Conservation (phyloP, 2,329 filamentous ascomycete species). For the Elsinoe arachidis region DNA sequence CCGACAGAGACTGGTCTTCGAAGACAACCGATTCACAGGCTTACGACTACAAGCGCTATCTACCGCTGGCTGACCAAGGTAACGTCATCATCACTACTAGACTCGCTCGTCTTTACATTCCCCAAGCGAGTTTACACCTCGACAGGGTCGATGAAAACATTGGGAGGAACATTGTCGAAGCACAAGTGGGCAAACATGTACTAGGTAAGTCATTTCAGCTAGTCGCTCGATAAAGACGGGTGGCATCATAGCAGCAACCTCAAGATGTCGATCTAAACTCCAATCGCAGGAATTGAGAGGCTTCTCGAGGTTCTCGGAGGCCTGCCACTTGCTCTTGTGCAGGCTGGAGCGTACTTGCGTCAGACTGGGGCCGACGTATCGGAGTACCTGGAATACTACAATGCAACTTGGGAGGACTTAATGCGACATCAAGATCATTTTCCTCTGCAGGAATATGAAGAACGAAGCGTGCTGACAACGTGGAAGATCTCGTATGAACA, state of each 20-base stretch:
- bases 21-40: slow-evolving; percentile 14
- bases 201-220: not conserved
- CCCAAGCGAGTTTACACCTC: too few relatives aligned
- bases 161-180: too few relatives aligned
- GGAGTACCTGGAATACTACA: slow-evolving; percentile 13
- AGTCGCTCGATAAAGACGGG: too few relatives aligned
- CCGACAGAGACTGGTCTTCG: slow-evolving; percentile 20
- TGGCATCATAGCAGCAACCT: too few relatives aligned
- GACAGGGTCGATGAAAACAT: too few relatives aligned
- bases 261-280: too few relatives aligned
- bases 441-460: not conserved
- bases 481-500: slow-evolving; percentile 28
- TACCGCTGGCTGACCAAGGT: slow-evolving; percentile 23
- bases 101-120: too few relatives aligned
- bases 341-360: slow-evolving; percentile 21
- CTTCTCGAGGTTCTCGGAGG: slow-evolving; percentile 23
- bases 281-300: too few relatives aligned
- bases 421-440: not conserved
- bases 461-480: slow-evolving; percentile 26
- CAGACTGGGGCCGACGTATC: slow-evolving; percentile 13
- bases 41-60: slow-evolving; percentile 19
- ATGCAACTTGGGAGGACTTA: slow-evolving; percentile 13
- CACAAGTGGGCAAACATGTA: too few relatives aligned
- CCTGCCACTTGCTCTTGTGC: slow-evolving; percentile 23
- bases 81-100: slow-evolving; percentile 24